Percentiles rank a stretch among this genome's conserved stretches.
Evolutionary conservation across 129 eudicot genomes (phyloP).

Genomic region (Smallanthus sonchifolius): DNA sequence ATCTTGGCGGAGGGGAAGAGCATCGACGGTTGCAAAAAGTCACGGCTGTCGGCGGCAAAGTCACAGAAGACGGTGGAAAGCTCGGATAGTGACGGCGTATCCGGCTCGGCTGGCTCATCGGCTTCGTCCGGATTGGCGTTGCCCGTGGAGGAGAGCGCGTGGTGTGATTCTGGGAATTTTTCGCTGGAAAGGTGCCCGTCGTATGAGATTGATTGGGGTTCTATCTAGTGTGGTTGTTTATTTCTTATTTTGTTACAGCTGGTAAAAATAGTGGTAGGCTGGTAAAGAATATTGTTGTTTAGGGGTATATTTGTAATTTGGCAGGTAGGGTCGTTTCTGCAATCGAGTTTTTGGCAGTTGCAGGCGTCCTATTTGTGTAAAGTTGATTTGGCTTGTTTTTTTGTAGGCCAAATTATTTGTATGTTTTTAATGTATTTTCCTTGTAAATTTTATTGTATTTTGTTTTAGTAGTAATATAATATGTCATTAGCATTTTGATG

Average conservation of each 20-base stretch:
- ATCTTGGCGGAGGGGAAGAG: slow-evolving; percentile 60
- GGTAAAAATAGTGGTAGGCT: not conserved
- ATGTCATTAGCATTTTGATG: no score
- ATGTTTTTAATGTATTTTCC: no score
- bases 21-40: slow-evolving; percentile 33
- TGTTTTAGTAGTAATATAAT: no score
- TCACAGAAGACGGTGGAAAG: slow-evolving; percentile 32
- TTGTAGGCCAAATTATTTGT: no score
- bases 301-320: slow-evolving; percentile 22
- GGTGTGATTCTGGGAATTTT: slow-evolving; percentile 28
- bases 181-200: slow-evolving; percentile 67
- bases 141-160: slow-evolving; percentile 42
- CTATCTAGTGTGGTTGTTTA: not conserved
- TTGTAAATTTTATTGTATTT: no score
- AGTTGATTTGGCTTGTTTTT: no score
- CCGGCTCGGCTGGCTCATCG: slow-evolving; percentile 30
- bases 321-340: slow-evolving; percentile 27
- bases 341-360: slow-evolving; percentile 72
- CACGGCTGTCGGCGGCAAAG: slow-evolving; percentile 7
- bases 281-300: not conserved
- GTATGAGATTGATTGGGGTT: slow-evolving; percentile 76
- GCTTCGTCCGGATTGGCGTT: slow-evolving; percentile 61
- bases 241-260: slow-evolving; percentile 10
- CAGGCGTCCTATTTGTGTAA: slow-evolving; percentile 13
- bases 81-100: slow-evolving; percentile 41